phyloP scores from a whole-genome alignment of 352 stramenopile species.

The Pythium aristosporum region DNA sequence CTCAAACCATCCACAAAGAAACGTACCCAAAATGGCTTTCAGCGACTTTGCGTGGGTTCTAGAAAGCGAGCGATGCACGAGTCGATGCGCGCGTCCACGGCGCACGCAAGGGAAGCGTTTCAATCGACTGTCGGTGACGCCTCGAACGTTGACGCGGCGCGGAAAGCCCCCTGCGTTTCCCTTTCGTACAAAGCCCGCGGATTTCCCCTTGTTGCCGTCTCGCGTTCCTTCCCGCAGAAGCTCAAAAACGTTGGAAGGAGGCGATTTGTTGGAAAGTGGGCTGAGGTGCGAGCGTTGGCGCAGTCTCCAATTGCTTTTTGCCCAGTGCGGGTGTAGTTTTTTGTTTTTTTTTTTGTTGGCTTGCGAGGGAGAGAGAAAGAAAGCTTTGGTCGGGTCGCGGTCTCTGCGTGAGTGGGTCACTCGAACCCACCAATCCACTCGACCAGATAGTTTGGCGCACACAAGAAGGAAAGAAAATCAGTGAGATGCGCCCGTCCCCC shows the following conservation, averaged over 20 bases:
- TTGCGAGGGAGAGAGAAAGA: constrained; percentile 17
- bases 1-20: not conserved
- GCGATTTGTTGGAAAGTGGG: not conserved
- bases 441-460: not conserved
- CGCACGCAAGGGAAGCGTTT: not conserved
- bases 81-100: not conserved
- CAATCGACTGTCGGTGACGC: not conserved
- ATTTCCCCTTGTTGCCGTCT: not conserved
- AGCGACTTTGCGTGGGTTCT: not conserved
- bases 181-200: not conserved
- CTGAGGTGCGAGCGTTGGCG: not conserved
- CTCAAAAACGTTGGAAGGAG: not conserved
- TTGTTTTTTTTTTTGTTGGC: not conserved
- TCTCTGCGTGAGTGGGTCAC: constrained; percentile 2
- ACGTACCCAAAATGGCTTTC: not conserved
- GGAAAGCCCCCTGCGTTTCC: not conserved
- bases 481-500: constrained; percentile 7
- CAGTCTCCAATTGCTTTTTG: constrained; percentile 12
- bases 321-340: not conserved
- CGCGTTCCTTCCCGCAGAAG: not conserved
- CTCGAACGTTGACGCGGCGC: not conserved
- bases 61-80: constrained; percentile 1
- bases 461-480: constrained; percentile 26
- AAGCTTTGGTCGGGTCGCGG: constrained; percentile 2
- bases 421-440: constrained; percentile 18